phyloP scores from a whole-genome alignment of 2,329 filamentous ascomycete genomes.

The Myriosclerotinia curreyana region DNA sequence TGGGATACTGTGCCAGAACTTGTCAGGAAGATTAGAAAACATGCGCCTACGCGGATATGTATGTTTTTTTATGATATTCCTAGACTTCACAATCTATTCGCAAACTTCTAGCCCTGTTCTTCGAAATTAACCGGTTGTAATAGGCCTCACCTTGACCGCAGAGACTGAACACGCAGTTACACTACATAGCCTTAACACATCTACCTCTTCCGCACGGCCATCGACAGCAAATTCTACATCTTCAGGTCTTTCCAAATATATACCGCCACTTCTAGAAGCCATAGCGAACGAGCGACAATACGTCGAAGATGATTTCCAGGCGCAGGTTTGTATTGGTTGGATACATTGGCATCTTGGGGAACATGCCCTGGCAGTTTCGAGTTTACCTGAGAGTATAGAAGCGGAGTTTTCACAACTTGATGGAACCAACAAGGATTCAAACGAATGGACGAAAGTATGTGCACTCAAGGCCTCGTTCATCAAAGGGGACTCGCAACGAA shows the following conservation, averaged over 20 bases:
- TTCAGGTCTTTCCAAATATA: slow-evolving; percentile 31
- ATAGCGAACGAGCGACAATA: slow-evolving; percentile 56
- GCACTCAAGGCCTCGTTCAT: slow-evolving; percentile 76
- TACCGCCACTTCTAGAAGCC: slow-evolving; percentile 48
- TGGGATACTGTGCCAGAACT: slow-evolving; percentile 87
- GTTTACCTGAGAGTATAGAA: slow-evolving; percentile 62
- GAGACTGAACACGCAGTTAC: slow-evolving; percentile 66
- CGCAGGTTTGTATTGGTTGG: slow-evolving; percentile 79
- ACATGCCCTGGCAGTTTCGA: slow-evolving; percentile 57
- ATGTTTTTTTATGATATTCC: slow-evolving; percentile 41
- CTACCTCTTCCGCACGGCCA: slow-evolving; percentile 26
- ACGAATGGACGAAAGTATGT: slow-evolving; percentile 80
- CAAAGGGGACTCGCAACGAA: slow-evolving; percentile 61
- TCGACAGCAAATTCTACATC: slow-evolving; percentile 32
- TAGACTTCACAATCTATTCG: neutral
- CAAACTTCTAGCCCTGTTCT: neutral
- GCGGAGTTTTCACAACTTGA: slow-evolving; percentile 53
- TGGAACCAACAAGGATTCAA: slow-evolving; percentile 49
- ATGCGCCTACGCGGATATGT: slow-evolving; percentile 84
- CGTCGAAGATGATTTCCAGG: slow-evolving; percentile 67
- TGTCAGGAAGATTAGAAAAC: slow-evolving; percentile 89
- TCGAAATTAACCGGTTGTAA: slow-evolving; percentile 29
- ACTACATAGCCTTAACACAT: slow-evolving; percentile 44
- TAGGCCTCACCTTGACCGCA: slow-evolving; percentile 68
- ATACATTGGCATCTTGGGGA: slow-evolving; percentile 76